Percentiles rank a stretch among this genome's conserved stretches.
Conservation (phyloP, 2,329 filamentous ascomycete species). For the Ophiostoma sp. region DNA sequence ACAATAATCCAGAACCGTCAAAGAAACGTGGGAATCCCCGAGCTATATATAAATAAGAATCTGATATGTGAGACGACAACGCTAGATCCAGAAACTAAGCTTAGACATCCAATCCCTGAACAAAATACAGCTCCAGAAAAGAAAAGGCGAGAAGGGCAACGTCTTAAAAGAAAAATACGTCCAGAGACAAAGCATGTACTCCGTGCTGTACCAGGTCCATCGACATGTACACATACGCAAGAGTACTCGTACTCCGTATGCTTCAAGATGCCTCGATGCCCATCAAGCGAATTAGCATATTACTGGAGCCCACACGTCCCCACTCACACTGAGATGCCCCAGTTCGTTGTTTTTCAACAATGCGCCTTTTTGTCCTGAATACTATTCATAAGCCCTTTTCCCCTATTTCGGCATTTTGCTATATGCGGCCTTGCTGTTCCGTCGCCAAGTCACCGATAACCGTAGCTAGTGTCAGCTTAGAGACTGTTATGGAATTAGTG, state of each 20-base stretch:
- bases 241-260: no score
- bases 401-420: no score
- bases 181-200: constrained; percentile 4
- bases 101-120: not conserved
- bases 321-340: not conserved
- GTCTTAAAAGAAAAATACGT: constrained; percentile 2
- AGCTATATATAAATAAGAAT: not conserved
- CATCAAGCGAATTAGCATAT: no score
- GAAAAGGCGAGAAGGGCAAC: not conserved
- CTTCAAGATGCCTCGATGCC: no score
- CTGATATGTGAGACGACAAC: not conserved
- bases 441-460: no score
- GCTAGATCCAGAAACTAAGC: not conserved
- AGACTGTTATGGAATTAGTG: constrained; percentile 3
- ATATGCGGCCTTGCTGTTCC: no score
- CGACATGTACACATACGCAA: no score
- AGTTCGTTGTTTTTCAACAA: constrained; percentile 1
- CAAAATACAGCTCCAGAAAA: not conserved
- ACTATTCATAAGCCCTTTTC: no score
- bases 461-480: no score
- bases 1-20: not conserved
- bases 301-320: no score
- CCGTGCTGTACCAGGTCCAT: not conserved
- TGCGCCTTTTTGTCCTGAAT: no score
- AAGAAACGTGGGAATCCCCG: not conserved